A percentile compares a stretch with the other conserved stretches of the same genome.
Conservation (phyloP, 108 stramenopile genomes). For the Epipyxis sp. region DNA sequence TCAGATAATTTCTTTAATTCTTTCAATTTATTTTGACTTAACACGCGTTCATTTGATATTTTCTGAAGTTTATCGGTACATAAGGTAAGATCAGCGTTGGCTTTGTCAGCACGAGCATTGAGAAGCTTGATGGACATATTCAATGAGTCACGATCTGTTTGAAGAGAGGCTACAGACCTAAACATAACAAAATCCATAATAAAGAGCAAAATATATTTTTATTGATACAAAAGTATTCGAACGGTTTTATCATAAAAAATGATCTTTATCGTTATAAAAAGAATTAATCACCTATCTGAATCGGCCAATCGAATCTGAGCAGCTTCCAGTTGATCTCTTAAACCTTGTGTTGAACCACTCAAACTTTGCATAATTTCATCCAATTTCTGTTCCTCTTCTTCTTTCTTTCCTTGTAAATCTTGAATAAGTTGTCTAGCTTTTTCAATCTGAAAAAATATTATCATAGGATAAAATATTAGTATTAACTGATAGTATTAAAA, state of each 20-base stretch:
- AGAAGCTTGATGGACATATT: constrained; percentile 71
- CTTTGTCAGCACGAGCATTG: constrained; percentile 66
- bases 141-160: not conserved
- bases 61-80: constrained; percentile 61
- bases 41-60: constrained; percentile 30
- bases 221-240: not conserved
- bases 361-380: constrained; percentile 26
- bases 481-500: no score
- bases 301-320: constrained; percentile 74
- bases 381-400: constrained; percentile 21
- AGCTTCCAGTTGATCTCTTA: constrained; percentile 73
- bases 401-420: constrained; percentile 55
- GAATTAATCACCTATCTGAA: no score
- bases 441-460: not conserved
- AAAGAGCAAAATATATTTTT: constrained; percentile 52
- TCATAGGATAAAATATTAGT: no score
- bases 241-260: no score
- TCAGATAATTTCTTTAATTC: constrained; percentile 37
- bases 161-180: constrained; percentile 32
- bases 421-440: constrained; percentile 32
- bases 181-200: constrained; percentile 42
- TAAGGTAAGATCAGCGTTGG: constrained; percentile 67
- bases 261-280: no score
- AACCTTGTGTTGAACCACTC: constrained; percentile 63
- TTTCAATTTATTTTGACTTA: not conserved